Evolutionary conservation across 257 asterid genomes (phyloP), one percentile per base, ranked within the genome.

Genomic region (Gardenia jasminoides): DNA sequence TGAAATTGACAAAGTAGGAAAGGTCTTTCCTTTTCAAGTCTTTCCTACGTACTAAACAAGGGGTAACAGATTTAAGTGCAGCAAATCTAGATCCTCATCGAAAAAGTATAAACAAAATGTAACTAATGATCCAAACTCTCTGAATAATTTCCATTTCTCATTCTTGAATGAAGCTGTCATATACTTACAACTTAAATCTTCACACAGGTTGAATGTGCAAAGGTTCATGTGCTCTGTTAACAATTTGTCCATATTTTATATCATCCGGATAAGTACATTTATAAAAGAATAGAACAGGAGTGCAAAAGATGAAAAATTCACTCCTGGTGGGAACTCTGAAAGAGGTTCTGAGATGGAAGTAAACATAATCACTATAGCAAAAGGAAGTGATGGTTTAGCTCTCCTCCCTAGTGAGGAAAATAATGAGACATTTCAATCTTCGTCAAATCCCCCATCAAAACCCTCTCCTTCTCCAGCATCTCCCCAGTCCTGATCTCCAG

Each of bases 391-490:
- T 47, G 13, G 13, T 47, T 47, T 47, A 13, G 13, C 11, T 11
- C 30, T 24, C 5, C 31, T 17, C 9, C 64, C 59, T 30, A 6
- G 30, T 12, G 75, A 59, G 24, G 4, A 24, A 41, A 48, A 26
- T 12, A 16, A 24, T 10, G 46, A 56, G 26, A 31, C 20, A 36
- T 72, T 30, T 75, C 52, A 86, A 78, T 92, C 98, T 17, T 87
- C 96, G 13, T 91, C 97, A 8, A 59, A 84, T 84, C 88, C 94
- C 4, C 81, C 93, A 24, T 83, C 90, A 43, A 50, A 84, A 26
- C 73, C 91, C 10, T 82, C 90, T 17, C 62, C 91, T 8, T 86
- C 97, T 56, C 89, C 94, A 30, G 76, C 93, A 48, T 89, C 91
- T 61, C 87, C 97, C 81, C 76, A 81, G 31, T 90, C 91, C 20